Evolutionary conservation across 345 rosid genomes (phyloP).

Genomic region (Dipteronia dyeriana): DNA sequence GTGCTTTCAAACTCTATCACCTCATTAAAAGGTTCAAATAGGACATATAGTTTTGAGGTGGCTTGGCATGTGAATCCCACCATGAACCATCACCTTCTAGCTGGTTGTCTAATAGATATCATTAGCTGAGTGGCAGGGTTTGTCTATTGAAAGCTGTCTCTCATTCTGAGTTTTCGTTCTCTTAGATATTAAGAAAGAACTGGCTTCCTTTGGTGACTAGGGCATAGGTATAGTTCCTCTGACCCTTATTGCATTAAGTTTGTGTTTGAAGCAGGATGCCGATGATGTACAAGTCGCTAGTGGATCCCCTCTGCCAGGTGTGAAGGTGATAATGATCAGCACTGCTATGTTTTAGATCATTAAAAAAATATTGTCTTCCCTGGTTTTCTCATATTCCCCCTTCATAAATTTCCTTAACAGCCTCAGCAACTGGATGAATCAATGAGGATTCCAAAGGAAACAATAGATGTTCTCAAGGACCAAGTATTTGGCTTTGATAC

Average conservation of each 20-base stretch:
- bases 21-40: background rate
- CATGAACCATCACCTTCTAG: background rate
- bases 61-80: background rate
- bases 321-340: conserved; percentile 71
- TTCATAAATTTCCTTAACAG: conserved; percentile 44
- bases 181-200: background rate
- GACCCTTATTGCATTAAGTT: conserved; percentile 16
- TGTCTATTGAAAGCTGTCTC: conserved; percentile 22
- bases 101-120: background rate
- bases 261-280: conserved; percentile 54
- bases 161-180: conserved; percentile 14
- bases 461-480: conserved; percentile 76
- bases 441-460: conserved; percentile 78
- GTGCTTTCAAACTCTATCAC: background rate
- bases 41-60: conserved; percentile 8
- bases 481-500: conserved; percentile 98
- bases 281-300: conserved; percentile 62
- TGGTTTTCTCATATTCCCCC: conserved; percentile 21
- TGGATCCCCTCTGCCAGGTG: conserved; percentile 96
- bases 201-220: background rate
- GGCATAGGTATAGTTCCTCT: conserved; percentile 9
- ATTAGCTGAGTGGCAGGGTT: background rate
- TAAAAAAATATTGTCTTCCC: conserved; percentile 17
- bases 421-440: conserved; percentile 74
- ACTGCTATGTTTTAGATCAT: conserved; percentile 18